Percentiles rank a stretch among this genome's conserved stretches.
Evolutionary conservation across 495 filamentous ascomycete species (phyloP).

Genomic region (Daldinia childiae): DNA sequence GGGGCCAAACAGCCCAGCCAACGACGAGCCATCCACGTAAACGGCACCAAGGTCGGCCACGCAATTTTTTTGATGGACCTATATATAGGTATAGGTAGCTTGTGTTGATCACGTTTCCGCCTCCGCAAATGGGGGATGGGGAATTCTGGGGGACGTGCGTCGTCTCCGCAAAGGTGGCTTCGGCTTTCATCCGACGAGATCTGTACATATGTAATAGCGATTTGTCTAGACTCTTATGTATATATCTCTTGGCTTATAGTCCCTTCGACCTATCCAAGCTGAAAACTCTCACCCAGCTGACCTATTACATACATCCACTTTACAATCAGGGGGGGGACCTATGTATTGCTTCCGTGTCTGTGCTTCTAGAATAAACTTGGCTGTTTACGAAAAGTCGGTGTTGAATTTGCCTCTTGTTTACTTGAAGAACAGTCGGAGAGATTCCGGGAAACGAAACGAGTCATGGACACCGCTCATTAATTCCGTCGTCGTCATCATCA

Average conservation of each 20-base stretch:
- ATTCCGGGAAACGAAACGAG: not conserved
- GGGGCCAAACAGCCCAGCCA: constrained; percentile 7
- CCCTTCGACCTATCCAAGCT: not conserved
- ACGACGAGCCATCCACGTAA: constrained; percentile 15
- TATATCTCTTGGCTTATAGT: not conserved
- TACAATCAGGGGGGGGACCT: not conserved
- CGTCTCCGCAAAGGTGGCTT: not conserved
- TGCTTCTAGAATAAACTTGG: constrained; percentile 2
- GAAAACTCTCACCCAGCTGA: not conserved
- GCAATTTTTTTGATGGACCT: constrained; percentile 6
- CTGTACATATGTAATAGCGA: not conserved
- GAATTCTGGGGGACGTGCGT: not conserved
- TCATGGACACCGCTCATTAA: not conserved
- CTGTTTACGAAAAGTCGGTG: not conserved
- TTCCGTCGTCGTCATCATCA: not conserved
- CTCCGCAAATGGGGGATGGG: constrained; percentile 17
- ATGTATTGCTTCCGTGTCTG: not conserved
- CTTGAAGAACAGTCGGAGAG: not conserved
- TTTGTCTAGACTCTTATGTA: not conserved
- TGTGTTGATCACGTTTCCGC: constrained; percentile 9
- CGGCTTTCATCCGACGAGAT: constrained; percentile 1
- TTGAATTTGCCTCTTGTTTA: constrained; percentile 3
- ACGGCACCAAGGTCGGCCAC: constrained; percentile 2
- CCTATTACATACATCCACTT: not conserved
- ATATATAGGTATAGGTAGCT: constrained; percentile 24